phyloP scores from a whole-genome alignment of 225 moss, liverwort and hornwort species.

The Pseudisothecium myosuroides region DNA sequence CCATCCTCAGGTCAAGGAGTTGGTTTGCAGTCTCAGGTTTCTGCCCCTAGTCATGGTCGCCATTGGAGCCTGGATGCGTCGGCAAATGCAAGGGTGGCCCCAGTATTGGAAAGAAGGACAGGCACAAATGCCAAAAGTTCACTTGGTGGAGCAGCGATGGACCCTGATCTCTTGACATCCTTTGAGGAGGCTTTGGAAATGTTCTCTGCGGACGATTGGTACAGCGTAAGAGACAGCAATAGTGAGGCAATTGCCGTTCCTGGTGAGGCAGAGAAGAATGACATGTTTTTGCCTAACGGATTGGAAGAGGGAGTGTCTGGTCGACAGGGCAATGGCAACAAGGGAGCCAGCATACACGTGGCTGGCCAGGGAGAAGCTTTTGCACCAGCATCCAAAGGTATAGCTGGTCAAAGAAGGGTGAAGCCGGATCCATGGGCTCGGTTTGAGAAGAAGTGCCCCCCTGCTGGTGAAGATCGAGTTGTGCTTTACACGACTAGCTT shows the following conservation, averaged over 20 bases:
- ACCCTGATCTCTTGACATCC: constrained; percentile 42
- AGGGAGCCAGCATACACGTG: background rate
- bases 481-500: constrained; percentile 84
- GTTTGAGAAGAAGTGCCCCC: constrained; percentile 70
- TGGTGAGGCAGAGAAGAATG: constrained; percentile 6
- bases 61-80: background rate
- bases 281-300: background rate
- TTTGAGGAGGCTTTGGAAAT: constrained; percentile 52
- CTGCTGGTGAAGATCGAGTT: constrained; percentile 61
- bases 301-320: background rate
- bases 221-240: constrained; percentile 20
- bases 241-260: constrained; percentile 3
- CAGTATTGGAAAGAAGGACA: background rate
- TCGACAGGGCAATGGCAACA: constrained; percentile 11
- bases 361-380: background rate
- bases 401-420: background rate
- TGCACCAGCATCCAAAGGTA: background rate
- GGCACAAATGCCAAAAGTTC: background rate
- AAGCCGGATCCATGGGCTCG: constrained; percentile 58
- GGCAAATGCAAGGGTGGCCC: background rate
- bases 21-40: constrained; percentile 2
- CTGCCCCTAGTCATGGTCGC: background rate
- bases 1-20: constrained; percentile 1
- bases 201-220: constrained; percentile 36
- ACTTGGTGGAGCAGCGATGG: constrained; percentile 1